These are phyloP conservation scores for Petrea volubilis DNA, from an alignment of 257 asterid species.

Conservation along the genomic window DNA sequence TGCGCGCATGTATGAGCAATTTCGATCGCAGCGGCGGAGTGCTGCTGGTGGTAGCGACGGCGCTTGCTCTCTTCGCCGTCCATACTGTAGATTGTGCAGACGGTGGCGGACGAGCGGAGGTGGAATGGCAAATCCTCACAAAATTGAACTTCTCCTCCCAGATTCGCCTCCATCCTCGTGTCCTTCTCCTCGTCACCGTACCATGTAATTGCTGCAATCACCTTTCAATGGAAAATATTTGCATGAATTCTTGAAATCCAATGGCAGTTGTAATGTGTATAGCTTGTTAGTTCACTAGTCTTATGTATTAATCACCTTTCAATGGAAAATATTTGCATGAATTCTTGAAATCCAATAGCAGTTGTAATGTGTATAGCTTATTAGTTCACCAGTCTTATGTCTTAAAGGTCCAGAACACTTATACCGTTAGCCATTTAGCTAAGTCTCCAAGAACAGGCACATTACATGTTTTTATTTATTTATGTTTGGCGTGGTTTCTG, in stretches of 20 bases:
- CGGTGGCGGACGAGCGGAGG: slow-evolving; percentile 24
- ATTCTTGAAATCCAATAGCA: neutral
- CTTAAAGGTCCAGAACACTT: neutral
- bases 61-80: slow-evolving; percentile 33
- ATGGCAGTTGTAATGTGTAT: neutral
- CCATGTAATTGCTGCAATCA: slow-evolving; percentile 59
- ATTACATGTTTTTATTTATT: neutral
- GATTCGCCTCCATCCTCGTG: slow-evolving; percentile 66
- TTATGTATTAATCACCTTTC: neutral
- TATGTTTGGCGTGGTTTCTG: slow-evolving; percentile 5
- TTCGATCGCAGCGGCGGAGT: slow-evolving; percentile 17
- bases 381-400: neutral
- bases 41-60: slow-evolving; percentile 32
- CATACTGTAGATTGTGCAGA: slow-evolving; percentile 31
- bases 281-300: slow-evolving; percentile 6
- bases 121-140: slow-evolving; percentile 70
- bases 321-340: neutral
- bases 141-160: slow-evolving; percentile 65
- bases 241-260: slow-evolving; percentile 5
- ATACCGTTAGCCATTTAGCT: neutral
- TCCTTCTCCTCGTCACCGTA: slow-evolving; percentile 73
- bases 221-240: slow-evolving; percentile 3
- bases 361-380: neutral
- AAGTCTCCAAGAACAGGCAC: slow-evolving; percentile 2
- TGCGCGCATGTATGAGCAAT: slow-evolving; percentile 23